Conservation (phyloP, 192 early-diverging fungal genomes). For the Oehlia diaphana region DNA sequence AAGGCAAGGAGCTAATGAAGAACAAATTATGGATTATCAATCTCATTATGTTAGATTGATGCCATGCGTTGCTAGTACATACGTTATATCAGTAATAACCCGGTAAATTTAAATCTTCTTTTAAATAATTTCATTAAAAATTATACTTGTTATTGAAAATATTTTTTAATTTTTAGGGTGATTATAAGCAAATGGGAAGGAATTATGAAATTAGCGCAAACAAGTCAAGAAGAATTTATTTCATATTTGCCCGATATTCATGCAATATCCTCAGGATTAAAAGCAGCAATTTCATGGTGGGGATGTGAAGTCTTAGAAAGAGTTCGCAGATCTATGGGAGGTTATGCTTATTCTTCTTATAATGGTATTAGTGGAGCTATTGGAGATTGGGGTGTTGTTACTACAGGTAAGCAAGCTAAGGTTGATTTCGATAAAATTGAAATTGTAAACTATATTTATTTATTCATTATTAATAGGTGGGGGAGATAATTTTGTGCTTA, state of each 20-base stretch:
- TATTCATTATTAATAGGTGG: slow-evolving; percentile 33
- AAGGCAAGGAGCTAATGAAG: slow-evolving; percentile 59
- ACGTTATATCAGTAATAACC: slow-evolving; percentile 45
- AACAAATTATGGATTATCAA: slow-evolving; percentile 69
- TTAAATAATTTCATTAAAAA: slow-evolving; percentile 1
- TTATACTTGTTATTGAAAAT: slow-evolving; percentile 18
- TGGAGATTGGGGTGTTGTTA: slow-evolving; percentile 62
- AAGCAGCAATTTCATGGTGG: slow-evolving; percentile 53
- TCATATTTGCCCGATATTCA: slow-evolving; percentile 56
- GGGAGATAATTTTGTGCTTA: slow-evolving; percentile 44
- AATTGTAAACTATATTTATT: too few species aligned
- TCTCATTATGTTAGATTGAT: slow-evolving; percentile 60
- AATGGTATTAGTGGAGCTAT: slow-evolving; percentile 63
- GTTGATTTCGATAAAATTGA: neutral
- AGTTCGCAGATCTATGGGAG: slow-evolving; percentile 57
- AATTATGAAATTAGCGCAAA: slow-evolving; percentile 46
- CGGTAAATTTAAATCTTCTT: slow-evolving; percentile 26
- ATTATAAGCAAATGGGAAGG: slow-evolving; percentile 36
- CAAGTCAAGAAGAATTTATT: slow-evolving; percentile 46
- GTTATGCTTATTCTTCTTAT: slow-evolving; percentile 68
- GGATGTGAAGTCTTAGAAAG: slow-evolving; percentile 50
- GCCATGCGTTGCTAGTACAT: slow-evolving; percentile 54
- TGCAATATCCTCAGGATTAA: slow-evolving; percentile 58
- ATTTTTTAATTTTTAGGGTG: slow-evolving; percentile 21
- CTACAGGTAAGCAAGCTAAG: slow-evolving; percentile 41